Evolutionary conservation across 495 filamentous ascomycete genomes (phyloP).

Genomic region (Podospora pseudopauciseta): DNA sequence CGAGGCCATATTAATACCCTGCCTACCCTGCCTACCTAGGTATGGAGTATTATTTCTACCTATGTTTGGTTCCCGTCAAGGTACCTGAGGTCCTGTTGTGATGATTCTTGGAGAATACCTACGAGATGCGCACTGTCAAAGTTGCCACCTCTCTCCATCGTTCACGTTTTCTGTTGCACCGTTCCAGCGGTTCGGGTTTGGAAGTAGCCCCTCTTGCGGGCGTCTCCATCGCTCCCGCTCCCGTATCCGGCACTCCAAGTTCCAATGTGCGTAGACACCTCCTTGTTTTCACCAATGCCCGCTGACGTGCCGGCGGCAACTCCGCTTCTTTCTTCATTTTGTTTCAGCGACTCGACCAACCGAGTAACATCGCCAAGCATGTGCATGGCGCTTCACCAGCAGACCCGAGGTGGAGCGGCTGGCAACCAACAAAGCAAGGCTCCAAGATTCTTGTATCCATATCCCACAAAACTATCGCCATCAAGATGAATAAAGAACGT

Average conservation of each 20-base stretch:
- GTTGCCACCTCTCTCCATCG: not conserved
- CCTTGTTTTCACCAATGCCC: not conserved
- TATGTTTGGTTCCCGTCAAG: not conserved
- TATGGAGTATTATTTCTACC: not conserved
- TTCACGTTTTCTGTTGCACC: not conserved
- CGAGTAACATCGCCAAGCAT: not conserved
- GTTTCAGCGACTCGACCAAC: not conserved
- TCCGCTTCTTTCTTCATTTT: not conserved
- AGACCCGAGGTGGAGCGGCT: not conserved
- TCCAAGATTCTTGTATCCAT: no score
- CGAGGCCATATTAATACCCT: not conserved
- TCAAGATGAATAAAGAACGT: not conserved
- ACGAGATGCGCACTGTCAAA: not conserved
- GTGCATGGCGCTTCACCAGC: not conserved
- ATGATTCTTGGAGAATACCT: not conserved
- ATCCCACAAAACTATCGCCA: no score
- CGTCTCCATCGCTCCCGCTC: conserved; percentile 19
- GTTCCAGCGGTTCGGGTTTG: conserved; percentile 15
- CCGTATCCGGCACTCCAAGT: conserved; percentile 16
- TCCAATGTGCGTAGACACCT: not conserved
- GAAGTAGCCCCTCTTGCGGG: conserved; percentile 6
- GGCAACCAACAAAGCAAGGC: no score
- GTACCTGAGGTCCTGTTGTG: no score
- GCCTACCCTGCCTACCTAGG: no score
- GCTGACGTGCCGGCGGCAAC: not conserved